phyloP scores from a whole-genome alignment of 768 basidiomycete genomes.

The Mycena chlorophos region DNA sequence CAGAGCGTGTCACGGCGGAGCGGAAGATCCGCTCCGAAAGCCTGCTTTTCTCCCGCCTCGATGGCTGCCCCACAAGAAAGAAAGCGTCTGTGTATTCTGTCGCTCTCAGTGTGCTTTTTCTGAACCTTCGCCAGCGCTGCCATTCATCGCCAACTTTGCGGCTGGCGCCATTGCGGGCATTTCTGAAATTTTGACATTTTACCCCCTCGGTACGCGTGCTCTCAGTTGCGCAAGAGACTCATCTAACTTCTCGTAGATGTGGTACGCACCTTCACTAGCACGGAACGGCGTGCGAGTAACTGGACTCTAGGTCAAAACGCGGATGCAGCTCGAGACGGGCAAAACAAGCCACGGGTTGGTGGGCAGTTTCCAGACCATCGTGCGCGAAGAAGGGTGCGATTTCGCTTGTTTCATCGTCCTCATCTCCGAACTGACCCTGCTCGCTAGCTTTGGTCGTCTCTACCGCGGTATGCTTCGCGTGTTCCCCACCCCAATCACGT shows the following conservation, averaged over 20 bases:
- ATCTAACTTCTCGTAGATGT: slow-evolving; percentile 60
- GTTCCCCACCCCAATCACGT: slow-evolving; percentile 3
- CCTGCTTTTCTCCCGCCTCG: no score
- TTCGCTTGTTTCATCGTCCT: not conserved
- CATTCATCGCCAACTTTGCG: slow-evolving; percentile 86
- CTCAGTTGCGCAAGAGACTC: not conserved
- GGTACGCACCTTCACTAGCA: slow-evolving; percentile 48
- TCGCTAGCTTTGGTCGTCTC: slow-evolving; percentile 66
- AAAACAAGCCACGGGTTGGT: slow-evolving; percentile 75
- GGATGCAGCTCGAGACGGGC: slow-evolving; percentile 94
- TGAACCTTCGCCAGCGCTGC: slow-evolving; percentile 75
- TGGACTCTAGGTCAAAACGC: slow-evolving; percentile 81
- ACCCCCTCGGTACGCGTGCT: slow-evolving; percentile 72
- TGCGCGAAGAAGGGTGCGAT: slow-evolving; percentile 87
- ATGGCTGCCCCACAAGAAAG: no score
- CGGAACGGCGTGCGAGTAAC: not conserved
- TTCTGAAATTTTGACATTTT: slow-evolving; percentile 81
- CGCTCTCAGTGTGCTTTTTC: no score
- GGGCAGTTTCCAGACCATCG: slow-evolving; percentile 78
- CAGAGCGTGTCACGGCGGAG: no score
- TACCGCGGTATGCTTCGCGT: slow-evolving; percentile 74
- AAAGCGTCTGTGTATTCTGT: no score
- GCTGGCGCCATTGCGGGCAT: slow-evolving; percentile 97
- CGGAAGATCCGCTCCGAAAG: no score
- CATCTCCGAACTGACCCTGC: slow-evolving; percentile 15